Evolutionary conservation across 108 stramenopile species (phyloP), one percentile per base, ranked within the genome.

Genomic region (Pinguiococcus pyrenoidosus): DNA sequence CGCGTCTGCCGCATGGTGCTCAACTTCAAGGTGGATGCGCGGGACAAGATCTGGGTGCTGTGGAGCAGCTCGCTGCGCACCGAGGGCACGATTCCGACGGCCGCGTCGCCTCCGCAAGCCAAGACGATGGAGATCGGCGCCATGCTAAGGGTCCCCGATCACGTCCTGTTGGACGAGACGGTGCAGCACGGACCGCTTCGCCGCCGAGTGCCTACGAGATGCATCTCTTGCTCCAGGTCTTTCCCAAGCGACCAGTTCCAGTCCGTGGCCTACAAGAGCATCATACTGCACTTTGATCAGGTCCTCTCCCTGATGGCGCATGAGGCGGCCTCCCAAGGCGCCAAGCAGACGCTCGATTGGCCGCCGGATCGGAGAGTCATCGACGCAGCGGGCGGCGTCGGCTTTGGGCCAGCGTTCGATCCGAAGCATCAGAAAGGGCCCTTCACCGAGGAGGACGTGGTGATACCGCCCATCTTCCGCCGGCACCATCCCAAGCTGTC

Each of bases 11-110:
- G 83, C 34, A 76, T 81, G 66, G 78, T 78, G 4, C 38, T 79
- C 18, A 84, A 86, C 54, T 82, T 86, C 37, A 86, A 86, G 62
- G 74, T 84, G 32, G 84, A 84, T 34, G 70, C 79, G n/a, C 70
- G 65, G 16, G 82, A 78, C 35, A 71, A 69, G 17, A 32, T 77
- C 4, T 74, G 69, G 70, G 23, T 77, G 29, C 60, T 66, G 8
- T 77, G 66, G 66, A 57, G 61, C 49, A 59, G 49, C 22, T 76
- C 75, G 20, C 64, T 76, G n/a, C 60, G 75, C 2, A 66, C 66
- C 8, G 54, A 41, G 34, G 58, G 61, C 9, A 23, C 42, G 18
- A 18, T 55, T 1, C 17, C 44, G 24, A 0, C 6, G 9, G 7
- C 41, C 43, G 17, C 18, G 20, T 40, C 0, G 10, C 10, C 8